Evolutionary conservation across 805 yeast genomes (phyloP), one percentile per base, ranked within the genome.

Genomic region (Saturnispora hagleri): DNA sequence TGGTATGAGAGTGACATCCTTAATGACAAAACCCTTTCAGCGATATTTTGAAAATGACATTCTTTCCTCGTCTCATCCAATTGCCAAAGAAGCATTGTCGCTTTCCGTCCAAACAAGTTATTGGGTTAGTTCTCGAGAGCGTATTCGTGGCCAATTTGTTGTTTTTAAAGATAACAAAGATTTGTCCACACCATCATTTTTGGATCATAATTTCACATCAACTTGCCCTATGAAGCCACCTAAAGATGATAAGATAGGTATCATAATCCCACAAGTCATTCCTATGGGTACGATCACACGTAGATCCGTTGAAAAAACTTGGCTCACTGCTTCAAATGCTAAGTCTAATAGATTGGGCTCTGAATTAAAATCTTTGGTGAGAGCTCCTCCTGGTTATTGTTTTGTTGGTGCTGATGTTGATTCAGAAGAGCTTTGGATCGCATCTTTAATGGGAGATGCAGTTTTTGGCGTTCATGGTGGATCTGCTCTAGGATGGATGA

Each of bases 341-440:
- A 93, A 95, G 61, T 72, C 72, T 56, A 79, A 80, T 45, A 72
- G 97, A 55, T 79, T 95, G 44, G 99, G 99, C 0, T 89, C 97
- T 1, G 99, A 93, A 64, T 72, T 95, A 55, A 93, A 95, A 66
- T 81, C 97, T 0, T 80, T 88, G 72, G 73, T 93, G 4, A 71
- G 75, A 52, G 97, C 97, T 0, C 99, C 99, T 0, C 68, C 75
- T 2, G 97, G 97, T 0, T 93, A 90, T 64, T 78, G 79, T 36
- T 86, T 93, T 69, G 96, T 93, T 8, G 99, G 99, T 9, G 99
- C 99, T 0, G 99, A 93, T 72, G 99, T 93, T 8, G 99, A 93
- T 67, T 88, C 97, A 38, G 99, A 93, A 63, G 99, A 93, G 63
- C 73, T 93, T 43, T 93, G 99, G 99, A 93, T 93, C 58, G 99